phyloP scores from a whole-genome alignment of 345 rosid species.

The Toxicodendron radicans region DNA sequence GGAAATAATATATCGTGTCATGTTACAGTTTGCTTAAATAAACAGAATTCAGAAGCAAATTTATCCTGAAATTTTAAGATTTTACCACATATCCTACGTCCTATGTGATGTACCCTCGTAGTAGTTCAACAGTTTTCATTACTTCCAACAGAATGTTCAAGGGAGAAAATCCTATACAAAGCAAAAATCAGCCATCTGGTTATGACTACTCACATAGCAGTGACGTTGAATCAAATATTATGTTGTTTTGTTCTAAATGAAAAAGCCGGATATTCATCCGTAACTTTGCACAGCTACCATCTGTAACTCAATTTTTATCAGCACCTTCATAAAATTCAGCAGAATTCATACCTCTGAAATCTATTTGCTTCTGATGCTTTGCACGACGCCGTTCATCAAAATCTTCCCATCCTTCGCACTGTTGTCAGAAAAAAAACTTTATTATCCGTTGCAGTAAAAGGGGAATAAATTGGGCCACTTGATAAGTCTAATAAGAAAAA shows the following conservation, averaged over 20 bases:
- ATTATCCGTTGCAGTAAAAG: background rate
- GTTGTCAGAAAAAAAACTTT: constrained; percentile 20
- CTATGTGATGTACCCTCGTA: background rate
- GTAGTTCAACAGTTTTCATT: background rate
- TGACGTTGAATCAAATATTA: background rate
- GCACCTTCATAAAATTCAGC: constrained; percentile 90
- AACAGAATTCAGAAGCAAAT: too few relatives aligned
- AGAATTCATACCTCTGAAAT: constrained; percentile 65
- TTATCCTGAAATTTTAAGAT: too few relatives aligned
- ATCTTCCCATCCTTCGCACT: constrained; percentile 81
- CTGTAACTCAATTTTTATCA: constrained; percentile 61
- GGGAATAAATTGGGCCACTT: background rate
- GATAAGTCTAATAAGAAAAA: constrained; percentile 6
- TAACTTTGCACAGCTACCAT: constrained; percentile 10
- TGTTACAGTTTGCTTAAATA: too few relatives aligned
- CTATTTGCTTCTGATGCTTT: constrained; percentile 92
- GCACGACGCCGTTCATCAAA: constrained; percentile 70
- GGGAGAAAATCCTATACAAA: background rate
- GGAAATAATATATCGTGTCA: background rate
- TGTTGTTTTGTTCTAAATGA: background rate
- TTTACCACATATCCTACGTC: too few relatives aligned
- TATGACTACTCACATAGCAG: background rate
- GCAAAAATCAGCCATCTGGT: too few relatives aligned
- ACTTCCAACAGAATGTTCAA: background rate
- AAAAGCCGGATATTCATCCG: background rate